phyloP scores from a whole-genome alignment of 768 basidiomycete genomes.

The Sporobolomyces phaffii region DNA sequence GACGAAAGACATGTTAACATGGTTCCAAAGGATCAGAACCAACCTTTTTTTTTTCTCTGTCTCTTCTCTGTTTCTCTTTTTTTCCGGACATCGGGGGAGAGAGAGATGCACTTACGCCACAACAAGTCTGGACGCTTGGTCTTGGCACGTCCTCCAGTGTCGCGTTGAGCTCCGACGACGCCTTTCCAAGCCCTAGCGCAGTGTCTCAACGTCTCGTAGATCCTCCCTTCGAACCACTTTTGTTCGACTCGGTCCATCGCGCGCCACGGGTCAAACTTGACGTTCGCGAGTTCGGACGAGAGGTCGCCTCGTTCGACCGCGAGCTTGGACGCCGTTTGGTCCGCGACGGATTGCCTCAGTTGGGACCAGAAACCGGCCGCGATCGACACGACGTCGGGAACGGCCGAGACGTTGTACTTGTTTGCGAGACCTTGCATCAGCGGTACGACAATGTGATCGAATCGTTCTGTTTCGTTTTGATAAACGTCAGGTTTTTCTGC shows the following conservation, averaged over 20 bases:
- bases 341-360: slow-evolving; percentile 18
- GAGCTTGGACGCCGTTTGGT: background rate
- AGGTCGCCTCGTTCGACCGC: background rate
- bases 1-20: too few relatives aligned
- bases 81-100: too few relatives aligned
- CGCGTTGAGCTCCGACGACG: too few relatives aligned
- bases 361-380: slow-evolving; percentile 29
- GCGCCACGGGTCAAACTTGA: slow-evolving; percentile 3
- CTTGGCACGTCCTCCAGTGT: background rate
- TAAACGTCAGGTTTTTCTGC: background rate
- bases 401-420: background rate
- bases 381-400: slow-evolving; percentile 25
- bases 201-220: slow-evolving; percentile 7
- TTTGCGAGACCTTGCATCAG: slow-evolving; percentile 7
- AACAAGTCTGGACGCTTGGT: slow-evolving; percentile 11
- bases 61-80: too few relatives aligned
- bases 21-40: too few relatives aligned
- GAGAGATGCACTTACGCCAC: slow-evolving; percentile 14
- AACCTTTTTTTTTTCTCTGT: too few relatives aligned
- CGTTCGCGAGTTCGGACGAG: background rate
- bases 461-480: slow-evolving; percentile 11
- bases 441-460: slow-evolving; percentile 28
- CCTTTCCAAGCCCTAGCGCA: slow-evolving; percentile 14
- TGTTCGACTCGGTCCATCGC: background rate
- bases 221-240: slow-evolving; percentile 19